phyloP scores from a whole-genome alignment of 2,329 filamentous ascomycete species.

The Clathrospora elynae region DNA sequence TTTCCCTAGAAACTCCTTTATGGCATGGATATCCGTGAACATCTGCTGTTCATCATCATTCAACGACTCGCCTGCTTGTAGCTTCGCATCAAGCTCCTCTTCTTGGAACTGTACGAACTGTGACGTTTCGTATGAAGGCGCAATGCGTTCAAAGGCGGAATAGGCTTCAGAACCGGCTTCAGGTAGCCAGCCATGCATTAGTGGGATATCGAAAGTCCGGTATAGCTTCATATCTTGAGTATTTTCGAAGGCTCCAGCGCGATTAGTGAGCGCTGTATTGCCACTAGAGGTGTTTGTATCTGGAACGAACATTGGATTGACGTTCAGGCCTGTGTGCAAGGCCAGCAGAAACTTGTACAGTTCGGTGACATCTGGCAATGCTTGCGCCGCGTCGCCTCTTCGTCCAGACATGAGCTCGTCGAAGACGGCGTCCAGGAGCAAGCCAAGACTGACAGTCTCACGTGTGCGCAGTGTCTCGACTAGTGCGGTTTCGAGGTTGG shows the following conservation, averaged over 20 bases:
- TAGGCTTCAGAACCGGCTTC: constrained; percentile 67
- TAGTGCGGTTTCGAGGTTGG: constrained; percentile 69
- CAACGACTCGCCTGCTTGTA: constrained; percentile 65
- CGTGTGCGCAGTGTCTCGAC: constrained; percentile 76
- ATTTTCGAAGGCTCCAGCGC: constrained; percentile 79
- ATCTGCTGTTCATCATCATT: constrained; percentile 74
- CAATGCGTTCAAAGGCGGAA: constrained; percentile 72
- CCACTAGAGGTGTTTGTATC: constrained; percentile 48
- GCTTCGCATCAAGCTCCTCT: constrained; percentile 83
- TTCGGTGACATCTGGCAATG: constrained; percentile 83
- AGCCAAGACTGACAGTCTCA: constrained; percentile 84
- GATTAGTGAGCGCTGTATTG: constrained; percentile 40
- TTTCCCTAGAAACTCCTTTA: constrained; percentile 78
- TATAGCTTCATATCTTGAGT: constrained; percentile 91
- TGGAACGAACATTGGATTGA: constrained; percentile 86
- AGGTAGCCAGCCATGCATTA: constrained; percentile 95
- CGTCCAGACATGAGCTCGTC: constrained; percentile 87
- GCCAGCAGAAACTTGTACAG: constrained; percentile 86
- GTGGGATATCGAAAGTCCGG: constrained; percentile 81
- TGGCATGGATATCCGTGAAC: constrained; percentile 80
- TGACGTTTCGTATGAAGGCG: constrained; percentile 86
- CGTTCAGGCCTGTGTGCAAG: constrained; percentile 95
- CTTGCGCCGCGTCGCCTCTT: constrained; percentile 65
- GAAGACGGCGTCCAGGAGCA: constrained; percentile 87
- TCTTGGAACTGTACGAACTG: constrained; percentile 88